Conservation (phyloP, 805 yeast genomes). For the Starmerella vitae region DNA sequence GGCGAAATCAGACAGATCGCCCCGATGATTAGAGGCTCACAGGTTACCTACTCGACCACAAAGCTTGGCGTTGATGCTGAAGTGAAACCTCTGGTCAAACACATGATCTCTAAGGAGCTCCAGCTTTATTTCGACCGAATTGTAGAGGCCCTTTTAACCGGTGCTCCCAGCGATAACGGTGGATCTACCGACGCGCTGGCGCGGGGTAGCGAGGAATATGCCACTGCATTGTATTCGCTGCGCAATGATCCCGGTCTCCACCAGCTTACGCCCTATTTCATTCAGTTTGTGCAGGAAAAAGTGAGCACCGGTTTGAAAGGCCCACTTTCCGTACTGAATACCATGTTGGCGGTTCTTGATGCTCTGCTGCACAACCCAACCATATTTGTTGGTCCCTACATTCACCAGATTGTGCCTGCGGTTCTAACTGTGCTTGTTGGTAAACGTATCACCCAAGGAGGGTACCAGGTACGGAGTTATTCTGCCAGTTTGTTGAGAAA, state of each 20-base stretch:
- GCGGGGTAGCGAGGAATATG: constrained; percentile 33
- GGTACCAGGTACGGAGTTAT: constrained; percentile 65
- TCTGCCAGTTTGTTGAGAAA: constrained; percentile 73
- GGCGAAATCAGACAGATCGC: constrained; percentile 67
- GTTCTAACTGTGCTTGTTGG: constrained; percentile 80
- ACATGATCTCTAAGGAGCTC: constrained; percentile 83
- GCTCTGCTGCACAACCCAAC: constrained; percentile 73
- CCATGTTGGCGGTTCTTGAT: constrained; percentile 79
- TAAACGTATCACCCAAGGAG: constrained; percentile 43
- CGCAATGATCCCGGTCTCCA: constrained; percentile 91
- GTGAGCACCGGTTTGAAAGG: constrained; percentile 67
- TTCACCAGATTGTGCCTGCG: constrained; percentile 95
- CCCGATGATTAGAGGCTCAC: constrained; percentile 73
- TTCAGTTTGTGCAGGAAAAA: constrained; percentile 92
- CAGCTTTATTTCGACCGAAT: constrained; percentile 88
- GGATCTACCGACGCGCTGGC: constrained; percentile 32
- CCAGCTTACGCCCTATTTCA: constrained; percentile 90
- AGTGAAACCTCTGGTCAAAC: constrained; percentile 85
- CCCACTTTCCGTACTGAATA: constrained; percentile 46
- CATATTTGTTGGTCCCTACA: constrained; percentile 84
- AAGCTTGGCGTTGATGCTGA: constrained; percentile 39
- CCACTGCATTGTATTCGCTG: constrained; percentile 73
- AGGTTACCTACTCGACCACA: constrained; percentile 45
- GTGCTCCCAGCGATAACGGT: constrained; percentile 16
- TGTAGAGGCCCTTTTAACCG: constrained; percentile 52